Evolutionary conservation across 2,329 filamentous ascomycete genomes (phyloP), one percentile per base, ranked within the genome.

Genomic region (Scedosporium minutisporum): DNA sequence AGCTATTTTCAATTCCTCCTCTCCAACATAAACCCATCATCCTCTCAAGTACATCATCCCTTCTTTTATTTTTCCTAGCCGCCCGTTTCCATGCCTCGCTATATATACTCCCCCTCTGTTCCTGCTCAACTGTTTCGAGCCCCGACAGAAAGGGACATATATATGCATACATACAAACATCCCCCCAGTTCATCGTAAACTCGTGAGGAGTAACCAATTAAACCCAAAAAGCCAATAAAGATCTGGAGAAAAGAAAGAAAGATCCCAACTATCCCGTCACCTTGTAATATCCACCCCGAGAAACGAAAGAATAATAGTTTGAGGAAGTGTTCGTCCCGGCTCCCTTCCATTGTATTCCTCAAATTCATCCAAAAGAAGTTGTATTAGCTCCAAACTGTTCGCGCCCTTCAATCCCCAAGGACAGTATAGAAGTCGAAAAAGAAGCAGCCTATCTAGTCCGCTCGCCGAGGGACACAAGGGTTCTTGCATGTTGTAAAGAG

Each of bases 191-290:
- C 44, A 53, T 27, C 23, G 18, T 61, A 44, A 51, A 61, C 44
- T 61, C 59, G 25, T 53, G 38, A 46, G 38, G 10, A 46, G 14
- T 57, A 61, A 51, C 18, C 23, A 21, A 29, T 58, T 61, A 55
- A 29, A 38, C 33, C 44, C 63, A 25, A 48, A 60, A 59, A 58
- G 29, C 61, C 27, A 62, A 53, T 23, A 48, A 25, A 48, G 29
- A 51, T 44, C 48, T 53, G 18, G 38, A 53, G 29, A 42, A 62
- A 23, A 61, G 61, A 62, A 58, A 58, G 38, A 58, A 65, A 23
- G 42, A 25, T 58, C 29, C 51, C 23, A 58, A 41, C 55, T 57
- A 58, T 38, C 61, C 59, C 53, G 27, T 53, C 51, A 10, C 41
- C 23, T 57, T 51, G 16, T 44, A 23, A 16, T 23, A 27, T 27